phyloP scores from a whole-genome alignment of 495 filamentous ascomycete genomes.

The Neurospora sp. region DNA sequence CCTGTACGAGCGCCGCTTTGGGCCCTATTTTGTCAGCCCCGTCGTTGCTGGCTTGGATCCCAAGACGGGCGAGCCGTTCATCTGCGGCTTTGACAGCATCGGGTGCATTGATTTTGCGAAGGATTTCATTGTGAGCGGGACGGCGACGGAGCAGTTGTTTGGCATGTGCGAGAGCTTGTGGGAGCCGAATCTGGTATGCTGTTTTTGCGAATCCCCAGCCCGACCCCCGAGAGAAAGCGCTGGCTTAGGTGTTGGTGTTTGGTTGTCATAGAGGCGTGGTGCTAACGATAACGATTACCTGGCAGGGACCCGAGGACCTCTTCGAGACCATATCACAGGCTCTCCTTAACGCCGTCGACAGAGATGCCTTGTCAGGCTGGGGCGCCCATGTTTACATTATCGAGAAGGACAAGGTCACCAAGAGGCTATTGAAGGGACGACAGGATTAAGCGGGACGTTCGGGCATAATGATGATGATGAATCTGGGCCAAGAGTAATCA shows the following conservation, averaged over 20 bases:
- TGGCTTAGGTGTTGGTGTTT: background rate
- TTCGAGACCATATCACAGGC: conserved; percentile 98
- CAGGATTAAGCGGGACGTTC: conserved; percentile 35
- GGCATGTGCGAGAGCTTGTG: conserved; percentile 97
- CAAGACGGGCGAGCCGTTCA: conserved; percentile 87
- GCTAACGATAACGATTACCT: background rate
- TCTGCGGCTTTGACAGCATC: conserved; percentile 98
- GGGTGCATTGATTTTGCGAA: conserved; percentile 99
- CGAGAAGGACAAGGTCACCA: conserved; percentile 99
- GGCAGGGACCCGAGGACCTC: conserved; percentile 76
- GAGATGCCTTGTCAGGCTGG: conserved; percentile 95
- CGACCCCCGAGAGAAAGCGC: background rate
- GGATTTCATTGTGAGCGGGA: conserved; percentile 97
- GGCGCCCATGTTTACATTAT: conserved; percentile 98
- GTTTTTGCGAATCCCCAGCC: background rate
- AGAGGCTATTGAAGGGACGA: conserved; percentile 88
- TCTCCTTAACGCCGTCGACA: conserved; percentile 89
- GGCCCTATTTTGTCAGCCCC: conserved; percentile 88
- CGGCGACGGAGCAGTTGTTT: conserved; percentile 92
- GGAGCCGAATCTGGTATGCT: conserved; percentile 86
- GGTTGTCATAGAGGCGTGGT: background rate
- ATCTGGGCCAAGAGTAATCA: background rate
- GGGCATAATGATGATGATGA: background rate
- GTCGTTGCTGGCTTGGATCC: conserved; percentile 91
- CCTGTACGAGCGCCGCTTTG: conserved; percentile 91